Conservation (phyloP, 164 flowering plant species). For the Chimonanthus salicifolius region DNA sequence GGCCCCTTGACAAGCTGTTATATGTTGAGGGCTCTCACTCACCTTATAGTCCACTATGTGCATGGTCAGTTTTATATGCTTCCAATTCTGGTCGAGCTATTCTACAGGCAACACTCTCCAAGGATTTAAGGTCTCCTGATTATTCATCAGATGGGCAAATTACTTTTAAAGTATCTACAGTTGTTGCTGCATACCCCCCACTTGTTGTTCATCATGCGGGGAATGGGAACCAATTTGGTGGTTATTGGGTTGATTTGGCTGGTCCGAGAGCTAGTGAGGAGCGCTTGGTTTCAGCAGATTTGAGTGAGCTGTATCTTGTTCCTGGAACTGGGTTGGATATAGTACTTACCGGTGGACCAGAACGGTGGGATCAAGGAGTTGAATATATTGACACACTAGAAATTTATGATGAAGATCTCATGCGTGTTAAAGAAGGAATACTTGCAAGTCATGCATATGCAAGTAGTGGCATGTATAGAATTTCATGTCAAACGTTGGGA, state of each 20-base stretch:
- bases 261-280: slow-evolving; percentile 29
- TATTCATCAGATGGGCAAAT: slow-evolving; percentile 32
- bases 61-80: slow-evolving; percentile 64
- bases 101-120: slow-evolving; percentile 65
- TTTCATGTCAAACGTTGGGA: slow-evolving; percentile 53
- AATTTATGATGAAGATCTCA: slow-evolving; percentile 30
- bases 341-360: slow-evolving; percentile 80
- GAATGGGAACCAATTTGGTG: slow-evolving; percentile 86
- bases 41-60: slow-evolving; percentile 53
- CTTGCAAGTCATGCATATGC: slow-evolving; percentile 29
- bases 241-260: slow-evolving; percentile 60
- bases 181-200: slow-evolving; percentile 64
- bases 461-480: slow-evolving; percentile 34
- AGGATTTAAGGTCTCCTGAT: slow-evolving; percentile 40
- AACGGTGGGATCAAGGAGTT: slow-evolving; percentile 61
- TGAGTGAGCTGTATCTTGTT: slow-evolving; percentile 58
- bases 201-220: slow-evolving; percentile 56
- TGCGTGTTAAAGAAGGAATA: slow-evolving; percentile 27
- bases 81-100: slow-evolving; percentile 52
- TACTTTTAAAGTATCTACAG: slow-evolving; percentile 50
- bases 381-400: slow-evolving; percentile 53
- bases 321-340: slow-evolving; percentile 72
- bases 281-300: slow-evolving; percentile 12
- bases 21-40: slow-evolving; percentile 14
- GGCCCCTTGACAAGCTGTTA: slow-evolving; percentile 18